These are phyloP conservation scores for Dendrobium catenatum DNA, from an alignment of 106 monocot genomes.

Conservation along the genomic window DNA sequence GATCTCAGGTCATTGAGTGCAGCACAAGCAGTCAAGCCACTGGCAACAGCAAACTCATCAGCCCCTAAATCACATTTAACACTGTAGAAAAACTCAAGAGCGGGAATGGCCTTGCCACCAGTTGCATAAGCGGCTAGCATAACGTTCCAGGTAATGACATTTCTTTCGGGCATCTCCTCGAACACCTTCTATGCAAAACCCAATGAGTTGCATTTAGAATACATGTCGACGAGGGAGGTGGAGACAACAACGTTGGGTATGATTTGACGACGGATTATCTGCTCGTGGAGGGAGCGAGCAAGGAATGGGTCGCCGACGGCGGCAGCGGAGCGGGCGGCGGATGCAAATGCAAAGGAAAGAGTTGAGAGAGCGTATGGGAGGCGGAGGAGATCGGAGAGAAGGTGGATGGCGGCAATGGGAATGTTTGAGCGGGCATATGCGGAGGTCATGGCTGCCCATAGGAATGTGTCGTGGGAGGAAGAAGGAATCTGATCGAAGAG, in stretches of 20 bases:
- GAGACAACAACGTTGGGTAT: conserved; percentile 24
- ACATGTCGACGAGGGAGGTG: conserved; percentile 22
- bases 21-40: conserved; percentile 38
- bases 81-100: conserved; percentile 15
- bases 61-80: conserved; percentile 17
- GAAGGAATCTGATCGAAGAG: conserved; percentile 20
- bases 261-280: conserved; percentile 8
- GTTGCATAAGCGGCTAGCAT: conserved; percentile 19
- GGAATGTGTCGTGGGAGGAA: conserved; percentile 16
- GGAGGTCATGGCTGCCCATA: conserved; percentile 26
- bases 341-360: conserved; percentile 18
- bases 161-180: conserved; percentile 30
- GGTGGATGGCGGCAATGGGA: conserved; percentile 5
- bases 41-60: conserved; percentile 38
- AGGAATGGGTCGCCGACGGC: conserved; percentile 6
- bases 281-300: conserved; percentile 15
- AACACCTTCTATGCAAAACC: conserved; percentile 17
- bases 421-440: conserved; percentile 7
- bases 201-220: conserved; percentile 15
- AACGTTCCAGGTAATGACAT: conserved; percentile 24
- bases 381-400: conserved; percentile 14
- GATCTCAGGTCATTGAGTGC: conserved; percentile 19
- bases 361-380: background rate
- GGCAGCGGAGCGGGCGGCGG: conserved; percentile 18
- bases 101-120: conserved; percentile 11